A percentile compares a stretch with the other conserved stretches of the same genome.
These are phyloP conservation scores for Coprinopsis cinerea DNA, from an alignment of 768 basidiomycete species.

Conservation along the genomic window DNA sequence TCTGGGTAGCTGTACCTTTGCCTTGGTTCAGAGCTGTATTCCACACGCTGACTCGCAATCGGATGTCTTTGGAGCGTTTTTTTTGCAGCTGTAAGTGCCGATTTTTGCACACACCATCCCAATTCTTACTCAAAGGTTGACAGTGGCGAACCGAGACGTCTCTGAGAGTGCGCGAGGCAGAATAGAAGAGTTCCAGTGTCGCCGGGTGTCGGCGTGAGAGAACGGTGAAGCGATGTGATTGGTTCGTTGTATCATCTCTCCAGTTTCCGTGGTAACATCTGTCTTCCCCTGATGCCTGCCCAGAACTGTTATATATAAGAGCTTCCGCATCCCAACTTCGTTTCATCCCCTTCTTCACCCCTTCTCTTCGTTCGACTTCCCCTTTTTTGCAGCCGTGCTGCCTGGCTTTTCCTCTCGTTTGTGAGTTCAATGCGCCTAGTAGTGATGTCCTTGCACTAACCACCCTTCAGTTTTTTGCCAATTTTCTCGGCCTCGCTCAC, in stretches of 20 bases:
- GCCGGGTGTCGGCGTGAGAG: no score
- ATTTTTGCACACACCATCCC: no score
- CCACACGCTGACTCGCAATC: no score
- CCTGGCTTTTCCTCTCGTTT: constrained; percentile 25
- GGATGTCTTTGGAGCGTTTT: no score
- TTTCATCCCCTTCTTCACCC: constrained; percentile 14
- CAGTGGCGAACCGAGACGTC: no score
- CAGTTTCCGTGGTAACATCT: constrained; percentile 20
- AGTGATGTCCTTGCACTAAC: background rate
- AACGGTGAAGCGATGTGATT: background rate
- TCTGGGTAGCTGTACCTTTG: no score
- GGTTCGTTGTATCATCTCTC: background rate
- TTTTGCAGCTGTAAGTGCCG: no score
- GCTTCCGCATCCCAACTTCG: constrained; percentile 15
- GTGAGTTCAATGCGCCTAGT: constrained; percentile 15
- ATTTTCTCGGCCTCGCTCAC: constrained; percentile 26
- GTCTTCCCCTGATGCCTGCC: background rate
- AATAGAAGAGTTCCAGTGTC: no score
- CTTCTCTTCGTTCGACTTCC: constrained; percentile 20
- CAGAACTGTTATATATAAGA: no score
- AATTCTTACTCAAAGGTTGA: no score
- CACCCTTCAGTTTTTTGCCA: constrained; percentile 14
- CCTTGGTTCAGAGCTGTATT: no score
- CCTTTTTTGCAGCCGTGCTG: constrained; percentile 53
- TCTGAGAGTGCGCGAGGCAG: no score